Conservation (phyloP, 164 flowering plant species). For the Dillenia suffruticosa region DNA sequence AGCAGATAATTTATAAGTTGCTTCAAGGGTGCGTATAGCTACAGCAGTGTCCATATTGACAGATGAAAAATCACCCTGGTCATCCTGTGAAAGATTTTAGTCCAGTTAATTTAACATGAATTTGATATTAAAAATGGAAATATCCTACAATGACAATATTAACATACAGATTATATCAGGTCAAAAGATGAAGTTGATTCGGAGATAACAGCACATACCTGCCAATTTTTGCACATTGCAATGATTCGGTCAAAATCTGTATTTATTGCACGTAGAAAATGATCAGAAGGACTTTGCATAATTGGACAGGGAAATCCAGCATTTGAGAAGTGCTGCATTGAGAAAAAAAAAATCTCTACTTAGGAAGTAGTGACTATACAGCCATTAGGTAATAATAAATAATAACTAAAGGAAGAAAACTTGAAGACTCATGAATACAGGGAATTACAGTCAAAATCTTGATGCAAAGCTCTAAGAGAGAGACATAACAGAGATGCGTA, state of each 20-base stretch:
- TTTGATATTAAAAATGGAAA: background rate
- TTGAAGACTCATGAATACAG: too few species aligned
- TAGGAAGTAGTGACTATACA: too few species aligned
- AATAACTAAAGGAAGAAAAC: too few species aligned
- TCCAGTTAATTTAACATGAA: too few species aligned
- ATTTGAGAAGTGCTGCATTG: conserved; percentile 93
- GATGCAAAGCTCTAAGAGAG: too few species aligned
- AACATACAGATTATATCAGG: too few species aligned
- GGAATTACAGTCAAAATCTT: too few species aligned
- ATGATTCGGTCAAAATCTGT: conserved; percentile 97
- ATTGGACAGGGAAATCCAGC: conserved; percentile 99
- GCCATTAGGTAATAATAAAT: too few species aligned
- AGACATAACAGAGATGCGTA: conserved; percentile 11
- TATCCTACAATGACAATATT: background rate
- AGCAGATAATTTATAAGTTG: conserved; percentile 89
- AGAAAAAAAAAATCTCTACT: conserved; percentile 4
- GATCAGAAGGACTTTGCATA: conserved; percentile 99
- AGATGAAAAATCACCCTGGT: conserved; percentile 90
- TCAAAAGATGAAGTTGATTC: too few species aligned
- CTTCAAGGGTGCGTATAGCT: conserved; percentile 98
- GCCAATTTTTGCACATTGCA: conserved; percentile 98
- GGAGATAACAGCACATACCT: conserved; percentile 41
- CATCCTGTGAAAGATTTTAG: conserved; percentile 55
- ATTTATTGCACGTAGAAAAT: conserved; percentile 94
- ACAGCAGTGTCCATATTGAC: conserved; percentile 99